Conservation (phyloP, 139 green algal species). For the Pycnococcus provasolii region DNA sequence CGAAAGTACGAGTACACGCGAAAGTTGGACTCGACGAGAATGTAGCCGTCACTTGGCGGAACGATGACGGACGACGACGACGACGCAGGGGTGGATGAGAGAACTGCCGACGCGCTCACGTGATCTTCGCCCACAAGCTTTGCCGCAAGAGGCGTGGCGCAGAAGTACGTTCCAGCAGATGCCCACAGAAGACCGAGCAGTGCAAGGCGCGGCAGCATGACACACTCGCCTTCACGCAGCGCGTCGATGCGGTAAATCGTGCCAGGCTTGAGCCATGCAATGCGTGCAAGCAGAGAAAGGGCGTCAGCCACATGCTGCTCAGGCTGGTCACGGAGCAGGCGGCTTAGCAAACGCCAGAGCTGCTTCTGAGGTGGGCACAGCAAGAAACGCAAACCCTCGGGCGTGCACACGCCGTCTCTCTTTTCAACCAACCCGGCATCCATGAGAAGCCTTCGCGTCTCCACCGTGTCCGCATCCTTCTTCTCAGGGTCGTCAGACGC, state of each 20-base stretch:
- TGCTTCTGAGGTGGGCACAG: constrained; percentile 14
- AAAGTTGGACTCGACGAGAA: constrained; percentile 41
- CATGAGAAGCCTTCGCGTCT: too few species aligned
- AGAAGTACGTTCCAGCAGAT: constrained; percentile 8
- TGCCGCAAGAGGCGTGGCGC: not conserved
- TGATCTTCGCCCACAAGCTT: not conserved
- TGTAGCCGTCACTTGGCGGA: not conserved
- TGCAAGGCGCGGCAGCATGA: not conserved
- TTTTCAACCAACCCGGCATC: not conserved
- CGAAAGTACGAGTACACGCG: constrained; percentile 36
- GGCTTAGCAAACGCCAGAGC: constrained; percentile 6
- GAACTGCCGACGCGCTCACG: not conserved
- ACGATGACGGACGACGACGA: not conserved
- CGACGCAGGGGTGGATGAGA: not conserved
- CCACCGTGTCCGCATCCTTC: too few species aligned
- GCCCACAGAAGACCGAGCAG: constrained; percentile 10
- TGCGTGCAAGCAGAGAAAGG: constrained; percentile 2
- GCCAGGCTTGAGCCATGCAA: constrained; percentile 4
- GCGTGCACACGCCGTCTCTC: not conserved
- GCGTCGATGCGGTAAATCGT: not conserved
- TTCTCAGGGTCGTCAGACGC: too few species aligned
- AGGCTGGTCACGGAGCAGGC: not conserved
- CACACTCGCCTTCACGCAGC: not conserved
- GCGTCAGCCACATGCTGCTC: not conserved
- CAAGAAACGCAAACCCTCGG: constrained; percentile 10